Base-by-base conservation (phyloP, 192 early-diverging fungal species). In the Entomortierella parvispora region DNA sequence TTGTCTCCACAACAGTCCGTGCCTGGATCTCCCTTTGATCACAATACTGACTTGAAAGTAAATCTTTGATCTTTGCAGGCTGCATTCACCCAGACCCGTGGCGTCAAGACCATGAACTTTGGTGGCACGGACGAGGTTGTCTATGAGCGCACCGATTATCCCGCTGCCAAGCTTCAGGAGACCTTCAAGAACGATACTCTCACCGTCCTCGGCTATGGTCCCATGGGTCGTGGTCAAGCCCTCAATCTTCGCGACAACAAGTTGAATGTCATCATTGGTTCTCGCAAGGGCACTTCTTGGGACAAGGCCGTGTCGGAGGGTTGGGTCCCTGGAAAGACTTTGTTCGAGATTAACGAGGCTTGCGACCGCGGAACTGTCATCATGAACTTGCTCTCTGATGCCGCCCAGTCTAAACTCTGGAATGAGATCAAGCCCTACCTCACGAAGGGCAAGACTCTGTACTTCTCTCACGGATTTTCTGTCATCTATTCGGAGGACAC, bases 401-500 rank as follows among this genome's bases (percentile, higher is more conserved):
- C 97, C 61, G 94, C 90, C 46, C 97, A 99, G 84, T 94, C 89
- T 83, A 92, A 92, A 63, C 86, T 91, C 77, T 99, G 97, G 96
- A 84, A 89, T 78, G 80, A 91, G 65, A 89, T 99, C 81, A 90
- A 90, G 85, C 93, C 93, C 47, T 91, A 89, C 83, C 80, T 99
- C 68, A 97, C 95, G 66, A 92, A 93, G 59, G 97, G 97, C 82
- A 99, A 99, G 90, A 97, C 97, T 20, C 92, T 99, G 56, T 99
- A 97, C 90, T 99, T 99, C 81, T 96, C 94, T 64, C 96, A 97
- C 90, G 96, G 96, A 70, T 99, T 99, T 84, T 92, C 92, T 62
- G 91, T 99, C 65, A 92, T 97, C 69, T 99, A 93, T 88, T 87
- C 93, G 66, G 89, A 95, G 62, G 91, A 97, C 76, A 99, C 97